phyloP scores from a whole-genome alignment of 108 stramenopile genomes.

The Conticribra guillardii region DNA sequence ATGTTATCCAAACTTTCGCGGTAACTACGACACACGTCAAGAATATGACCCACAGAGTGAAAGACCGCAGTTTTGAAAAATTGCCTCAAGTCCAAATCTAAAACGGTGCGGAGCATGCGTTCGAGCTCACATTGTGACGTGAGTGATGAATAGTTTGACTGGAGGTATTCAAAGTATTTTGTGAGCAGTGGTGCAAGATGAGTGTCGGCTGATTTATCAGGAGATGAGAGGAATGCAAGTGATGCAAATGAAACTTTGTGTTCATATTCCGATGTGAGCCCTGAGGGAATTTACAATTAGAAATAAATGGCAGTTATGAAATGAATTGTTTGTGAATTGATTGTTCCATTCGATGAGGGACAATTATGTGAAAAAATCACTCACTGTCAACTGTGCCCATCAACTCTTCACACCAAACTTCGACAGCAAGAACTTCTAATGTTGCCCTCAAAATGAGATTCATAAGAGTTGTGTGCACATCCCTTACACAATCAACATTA shows the following conservation, averaged over 20 bases:
- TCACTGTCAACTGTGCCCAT: constrained; percentile 58
- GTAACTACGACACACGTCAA: constrained; percentile 79
- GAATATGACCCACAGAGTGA: constrained; percentile 79
- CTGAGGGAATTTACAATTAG: constrained; percentile 8
- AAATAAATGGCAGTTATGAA: too few species aligned
- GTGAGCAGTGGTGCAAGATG: constrained; percentile 68
- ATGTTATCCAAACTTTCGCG: constrained; percentile 69
- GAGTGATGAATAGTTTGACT: constrained; percentile 56
- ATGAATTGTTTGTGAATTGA: too few species aligned
- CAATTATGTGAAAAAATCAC: constrained; percentile 2
- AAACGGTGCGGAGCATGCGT: constrained; percentile 56
- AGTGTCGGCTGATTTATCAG: constrained; percentile 75
- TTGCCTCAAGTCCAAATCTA: constrained; percentile 65
- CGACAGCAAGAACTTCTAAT: constrained; percentile 80
- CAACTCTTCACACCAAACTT: constrained; percentile 66
- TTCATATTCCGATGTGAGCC: constrained; percentile 76
- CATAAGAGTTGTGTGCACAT: constrained; percentile 63
- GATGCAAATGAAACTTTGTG: constrained; percentile 85
- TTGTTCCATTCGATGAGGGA: too few species aligned
- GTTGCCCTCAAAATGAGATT: constrained; percentile 65
- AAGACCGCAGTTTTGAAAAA: constrained; percentile 82
- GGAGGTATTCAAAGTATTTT: constrained; percentile 73
- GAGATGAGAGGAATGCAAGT: constrained; percentile 82
- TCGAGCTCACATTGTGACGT: constrained; percentile 76
- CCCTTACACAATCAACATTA: constrained; percentile 47